Conservation (phyloP, 768 basidiomycete species). For the Boletus sp. region DNA sequence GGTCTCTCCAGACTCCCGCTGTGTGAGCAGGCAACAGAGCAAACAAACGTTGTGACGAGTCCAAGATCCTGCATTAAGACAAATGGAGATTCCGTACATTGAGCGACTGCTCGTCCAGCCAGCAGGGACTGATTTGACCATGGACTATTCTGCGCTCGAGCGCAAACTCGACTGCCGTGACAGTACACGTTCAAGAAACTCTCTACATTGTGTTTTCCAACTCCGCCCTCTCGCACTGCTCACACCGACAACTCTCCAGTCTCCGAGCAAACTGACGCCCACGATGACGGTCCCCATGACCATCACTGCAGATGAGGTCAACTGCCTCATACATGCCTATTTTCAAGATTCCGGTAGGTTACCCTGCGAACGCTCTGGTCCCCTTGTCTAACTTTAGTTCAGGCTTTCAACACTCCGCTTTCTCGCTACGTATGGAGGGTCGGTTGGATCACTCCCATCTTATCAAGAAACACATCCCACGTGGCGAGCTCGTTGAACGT, state of each 20-base stretch:
- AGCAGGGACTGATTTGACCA: neutral
- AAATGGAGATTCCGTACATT: neutral
- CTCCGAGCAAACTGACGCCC: neutral
- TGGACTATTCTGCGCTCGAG: neutral
- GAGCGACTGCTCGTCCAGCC: neutral
- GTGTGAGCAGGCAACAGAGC: neutral
- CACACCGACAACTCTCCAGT: neutral
- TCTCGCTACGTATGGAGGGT: conserved; percentile 72
- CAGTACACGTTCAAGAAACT: neutral
- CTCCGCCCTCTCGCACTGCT: conserved; percentile 17
- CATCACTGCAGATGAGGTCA: conserved; percentile 79
- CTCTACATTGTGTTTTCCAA: conserved; percentile 19
- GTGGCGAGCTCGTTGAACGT: conserved; percentile 79
- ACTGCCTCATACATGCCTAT: conserved; percentile 82
- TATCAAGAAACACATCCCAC: conserved; percentile 69
- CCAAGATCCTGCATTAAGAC: neutral
- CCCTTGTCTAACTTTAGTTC: conserved; percentile 7
- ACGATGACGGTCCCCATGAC: conserved; percentile 46
- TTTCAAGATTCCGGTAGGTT: conserved; percentile 72
- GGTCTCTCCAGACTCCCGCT: neutral
- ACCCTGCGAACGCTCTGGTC: neutral
- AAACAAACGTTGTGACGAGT: neutral
- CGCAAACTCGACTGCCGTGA: neutral
- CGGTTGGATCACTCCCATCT: conserved; percentile 67
- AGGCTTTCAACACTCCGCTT: conserved; percentile 84